These are phyloP conservation scores for Malania oleifera DNA, from an alignment of 164 flowering plant species.

Conservation along the genomic window DNA sequence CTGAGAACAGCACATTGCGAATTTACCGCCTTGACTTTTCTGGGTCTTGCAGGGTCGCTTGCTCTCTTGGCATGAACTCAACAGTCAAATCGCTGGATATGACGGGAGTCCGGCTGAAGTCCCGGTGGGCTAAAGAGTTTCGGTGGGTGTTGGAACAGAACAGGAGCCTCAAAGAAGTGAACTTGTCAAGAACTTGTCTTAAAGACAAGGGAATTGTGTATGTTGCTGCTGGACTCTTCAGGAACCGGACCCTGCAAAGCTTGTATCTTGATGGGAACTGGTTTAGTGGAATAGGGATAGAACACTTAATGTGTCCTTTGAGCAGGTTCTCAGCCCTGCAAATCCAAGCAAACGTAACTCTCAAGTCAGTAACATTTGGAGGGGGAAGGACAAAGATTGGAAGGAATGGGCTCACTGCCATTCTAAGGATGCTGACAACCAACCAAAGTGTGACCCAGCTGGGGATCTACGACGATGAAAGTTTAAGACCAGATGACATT, in stretches of 20 bases:
- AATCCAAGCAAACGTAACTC: constrained; percentile 67
- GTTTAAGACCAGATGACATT: constrained; percentile 61
- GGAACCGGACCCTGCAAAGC: constrained; percentile 54
- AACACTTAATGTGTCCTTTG: constrained; percentile 84
- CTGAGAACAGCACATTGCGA: constrained; percentile 58
- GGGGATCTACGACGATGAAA: constrained; percentile 66
- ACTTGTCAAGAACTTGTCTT: constrained; percentile 61
- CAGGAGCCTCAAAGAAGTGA: constrained; percentile 57
- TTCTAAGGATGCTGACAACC: constrained; percentile 58
- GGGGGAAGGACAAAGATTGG: constrained; percentile 68
- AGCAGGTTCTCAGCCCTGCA: constrained; percentile 80
- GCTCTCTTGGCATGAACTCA: constrained; percentile 69
- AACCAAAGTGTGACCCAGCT: constrained; percentile 58
- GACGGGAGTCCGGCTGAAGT: constrained; percentile 73
- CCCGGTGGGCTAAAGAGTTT: constrained; percentile 87
- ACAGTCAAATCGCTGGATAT: constrained; percentile 76
- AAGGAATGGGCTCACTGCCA: constrained; percentile 65
- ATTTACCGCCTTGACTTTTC: constrained; percentile 56
- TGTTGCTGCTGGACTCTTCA: constrained; percentile 88
- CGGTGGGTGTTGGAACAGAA: constrained; percentile 80
- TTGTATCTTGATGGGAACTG: constrained; percentile 69
- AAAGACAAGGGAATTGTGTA: constrained; percentile 84
- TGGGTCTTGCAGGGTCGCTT: constrained; percentile 71
- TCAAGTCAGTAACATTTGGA: constrained; percentile 69
- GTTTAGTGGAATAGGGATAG: constrained; percentile 72